Base-by-base conservation (phyloP, 306 rosid species). In the Datisca glomerata region DNA sequence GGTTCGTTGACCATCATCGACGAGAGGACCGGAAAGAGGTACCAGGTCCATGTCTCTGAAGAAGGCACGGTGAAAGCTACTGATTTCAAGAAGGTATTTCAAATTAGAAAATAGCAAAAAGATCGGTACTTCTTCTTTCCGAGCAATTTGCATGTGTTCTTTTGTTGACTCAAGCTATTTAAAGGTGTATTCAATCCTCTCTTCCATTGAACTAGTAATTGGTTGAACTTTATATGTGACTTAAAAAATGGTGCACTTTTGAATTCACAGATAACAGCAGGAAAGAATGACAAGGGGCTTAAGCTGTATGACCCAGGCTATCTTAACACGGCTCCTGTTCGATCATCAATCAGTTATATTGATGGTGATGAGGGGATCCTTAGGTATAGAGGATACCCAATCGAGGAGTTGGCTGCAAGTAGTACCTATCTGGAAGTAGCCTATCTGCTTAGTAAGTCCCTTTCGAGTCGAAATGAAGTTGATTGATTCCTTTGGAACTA, bases 311-410 rank as follows among this genome's bases (percentile, higher is more conserved):
- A 86, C 44, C 96, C 96, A 0, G 96, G 96, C 10, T 85, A 76
- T 68, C 73, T 80, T 19, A 85, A 85, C 62, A 85, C 95, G 1
- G 95, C 95, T 38, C 95, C 95, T 24, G 95, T 85, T 55, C 55
- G 78, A 22, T 85, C 95, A 2, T 65, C 84, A 20, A 80, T 85
- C 51, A 76, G 81, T 39, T 85, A 80, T 51, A 85, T 85, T 22
- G 93, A 85, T 59, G 95, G 95, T 5, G 95, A 85, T 34, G 87
- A 69, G 67, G 95, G 95, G 23, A 74, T 85, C 59, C 95, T 85
- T 24, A 69, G 95, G 63, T 85, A 85, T 43, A 68, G 95, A 49
- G 95, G 95, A 16, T 85, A 71, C 49, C 95, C 93, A 0, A 85
- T 85, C 56, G 95, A 85, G 81, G 94, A 85, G 24, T 64, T 85